Conservation (phyloP, 148 eudicot species). For the Fagopyrum tataricum region DNA sequence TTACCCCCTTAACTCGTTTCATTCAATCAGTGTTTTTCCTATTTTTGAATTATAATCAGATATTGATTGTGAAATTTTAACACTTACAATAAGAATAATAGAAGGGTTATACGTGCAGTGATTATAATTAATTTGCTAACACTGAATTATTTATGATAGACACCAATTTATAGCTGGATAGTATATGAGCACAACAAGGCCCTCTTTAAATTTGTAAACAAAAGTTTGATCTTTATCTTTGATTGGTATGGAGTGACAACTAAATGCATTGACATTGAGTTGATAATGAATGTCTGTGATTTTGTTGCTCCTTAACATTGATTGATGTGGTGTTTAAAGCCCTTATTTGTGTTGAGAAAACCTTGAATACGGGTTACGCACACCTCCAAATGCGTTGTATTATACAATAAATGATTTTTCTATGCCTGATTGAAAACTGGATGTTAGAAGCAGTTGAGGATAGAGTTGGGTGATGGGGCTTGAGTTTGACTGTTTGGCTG, state of each 20-base stretch:
- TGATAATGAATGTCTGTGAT: not conserved
- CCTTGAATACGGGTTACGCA: slow-evolving; percentile 3
- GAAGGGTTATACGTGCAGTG: slow-evolving; percentile 2
- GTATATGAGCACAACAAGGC: slow-evolving; percentile 17
- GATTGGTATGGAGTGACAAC: not conserved
- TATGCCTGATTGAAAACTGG: not conserved
- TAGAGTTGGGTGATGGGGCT: slow-evolving; percentile 14
- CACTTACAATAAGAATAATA: not conserved
- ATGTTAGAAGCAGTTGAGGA: not conserved
- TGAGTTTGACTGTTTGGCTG: slow-evolving; percentile 31
- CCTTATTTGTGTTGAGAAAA: not conserved
- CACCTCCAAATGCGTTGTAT: slow-evolving; percentile 11
- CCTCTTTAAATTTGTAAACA: not conserved
- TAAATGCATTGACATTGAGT: slow-evolving; percentile 4
- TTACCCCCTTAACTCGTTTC: slow-evolving; percentile 3
- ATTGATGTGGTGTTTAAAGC: slow-evolving; percentile 11
- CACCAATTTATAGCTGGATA: slow-evolving; percentile 18
- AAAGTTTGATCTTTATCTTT: not conserved
- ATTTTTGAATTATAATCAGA: not conserved
- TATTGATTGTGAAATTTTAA: not conserved
- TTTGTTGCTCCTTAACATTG: not conserved
- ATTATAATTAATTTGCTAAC: not conserved
- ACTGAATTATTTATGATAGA: slow-evolving; percentile 9
- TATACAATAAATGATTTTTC: too few relatives aligned
- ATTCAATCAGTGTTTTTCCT: not conserved